These are phyloP conservation scores for Penicillium sp. DNA, from an alignment of 2,329 filamentous ascomycete genomes.

Conservation along the genomic window DNA sequence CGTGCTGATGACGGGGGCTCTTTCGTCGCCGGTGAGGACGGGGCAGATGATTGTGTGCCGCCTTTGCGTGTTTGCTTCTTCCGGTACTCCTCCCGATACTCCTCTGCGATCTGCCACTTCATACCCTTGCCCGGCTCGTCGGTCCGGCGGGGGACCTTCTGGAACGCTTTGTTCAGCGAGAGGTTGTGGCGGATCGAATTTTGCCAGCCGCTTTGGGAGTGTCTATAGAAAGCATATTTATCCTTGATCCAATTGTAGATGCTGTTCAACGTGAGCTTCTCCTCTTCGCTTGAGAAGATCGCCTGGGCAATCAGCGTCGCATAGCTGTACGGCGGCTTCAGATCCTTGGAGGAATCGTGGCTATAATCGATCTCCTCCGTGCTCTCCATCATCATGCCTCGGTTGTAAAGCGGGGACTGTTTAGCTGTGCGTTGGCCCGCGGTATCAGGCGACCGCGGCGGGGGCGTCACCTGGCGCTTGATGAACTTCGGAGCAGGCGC, in stretches of 20 bases:
- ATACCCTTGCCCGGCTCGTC: slow-evolving; percentile 98
- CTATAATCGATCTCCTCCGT: slow-evolving; percentile 59
- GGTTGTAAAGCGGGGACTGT: slow-evolving; percentile 48
- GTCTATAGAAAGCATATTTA: slow-evolving; percentile 89
- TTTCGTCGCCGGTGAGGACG: slow-evolving; percentile 46
- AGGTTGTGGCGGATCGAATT: slow-evolving; percentile 97
- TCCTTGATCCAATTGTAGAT: slow-evolving; percentile 93
- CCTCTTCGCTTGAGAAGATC: slow-evolving; percentile 79
- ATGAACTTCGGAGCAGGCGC: slow-evolving; percentile 44
- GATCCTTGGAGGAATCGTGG: slow-evolving; percentile 77
- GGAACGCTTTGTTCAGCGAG: slow-evolving; percentile 90
- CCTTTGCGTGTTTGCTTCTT: slow-evolving; percentile 56
- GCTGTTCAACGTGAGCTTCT: slow-evolving; percentile 84
- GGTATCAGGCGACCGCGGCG: slow-evolving; percentile 39
- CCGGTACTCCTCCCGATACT: slow-evolving; percentile 82
- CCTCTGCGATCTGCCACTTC: slow-evolving; percentile 94
- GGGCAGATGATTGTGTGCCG: slow-evolving; percentile 42
- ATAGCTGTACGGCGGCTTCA: slow-evolving; percentile 96
- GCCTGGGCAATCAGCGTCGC: slow-evolving; percentile 96
- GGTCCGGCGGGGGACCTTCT: slow-evolving; percentile 86
- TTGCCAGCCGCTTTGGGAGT: slow-evolving; percentile 88
- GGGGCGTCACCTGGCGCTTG: slow-evolving; percentile 43
- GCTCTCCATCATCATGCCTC: slow-evolving; percentile 53
- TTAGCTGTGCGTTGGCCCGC: slow-evolving; percentile 39
- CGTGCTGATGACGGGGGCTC: slow-evolving; percentile 38